A percentile compares a stretch with the other conserved stretches of the same genome.
phyloP scores from a whole-genome alignment of 305 asterid genomes.

The Solanum hybrid region DNA sequence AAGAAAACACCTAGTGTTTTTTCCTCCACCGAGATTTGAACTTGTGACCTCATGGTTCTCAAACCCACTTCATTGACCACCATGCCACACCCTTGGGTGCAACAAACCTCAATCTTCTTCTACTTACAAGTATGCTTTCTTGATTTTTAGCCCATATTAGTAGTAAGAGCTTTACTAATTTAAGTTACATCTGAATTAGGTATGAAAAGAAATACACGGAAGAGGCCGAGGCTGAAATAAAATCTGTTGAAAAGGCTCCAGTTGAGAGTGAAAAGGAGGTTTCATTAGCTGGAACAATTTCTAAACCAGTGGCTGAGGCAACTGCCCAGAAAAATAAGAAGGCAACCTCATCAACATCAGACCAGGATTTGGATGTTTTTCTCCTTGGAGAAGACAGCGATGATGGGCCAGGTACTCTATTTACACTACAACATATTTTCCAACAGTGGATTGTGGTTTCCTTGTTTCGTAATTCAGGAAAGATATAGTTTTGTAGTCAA shows the following conservation, averaged over 20 bases:
- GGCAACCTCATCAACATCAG: conserved; percentile 38
- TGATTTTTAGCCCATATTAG: background rate
- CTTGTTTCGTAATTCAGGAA: background rate
- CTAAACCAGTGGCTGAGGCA: conserved; percentile 27
- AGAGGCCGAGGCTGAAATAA: conserved; percentile 35
- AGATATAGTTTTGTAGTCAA: background rate
- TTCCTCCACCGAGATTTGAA: background rate
- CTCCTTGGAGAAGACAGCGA: conserved; percentile 79
- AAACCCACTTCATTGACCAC: background rate
- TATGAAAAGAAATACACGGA: conserved; percentile 69
- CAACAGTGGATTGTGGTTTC: background rate
- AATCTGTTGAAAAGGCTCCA: conserved; percentile 41
- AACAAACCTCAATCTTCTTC: background rate
- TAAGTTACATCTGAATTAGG: conserved; percentile 23
- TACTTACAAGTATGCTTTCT: background rate
- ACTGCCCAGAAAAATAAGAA: conserved; percentile 36
- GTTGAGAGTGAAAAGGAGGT: conserved; percentile 36
- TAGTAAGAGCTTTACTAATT: background rate
- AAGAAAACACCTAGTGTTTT: background rate
- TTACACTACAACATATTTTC: background rate
- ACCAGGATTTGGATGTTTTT: conserved; percentile 79
- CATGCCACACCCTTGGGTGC: background rate
- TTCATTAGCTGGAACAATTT: conserved; percentile 35
- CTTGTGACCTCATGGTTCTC: background rate
- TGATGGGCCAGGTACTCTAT: conserved; percentile 58